Percentiles rank a stretch among this genome's conserved stretches.
Conservation (phyloP, 768 basidiomycete genomes). For the Clitopilus hobsonii region DNA sequence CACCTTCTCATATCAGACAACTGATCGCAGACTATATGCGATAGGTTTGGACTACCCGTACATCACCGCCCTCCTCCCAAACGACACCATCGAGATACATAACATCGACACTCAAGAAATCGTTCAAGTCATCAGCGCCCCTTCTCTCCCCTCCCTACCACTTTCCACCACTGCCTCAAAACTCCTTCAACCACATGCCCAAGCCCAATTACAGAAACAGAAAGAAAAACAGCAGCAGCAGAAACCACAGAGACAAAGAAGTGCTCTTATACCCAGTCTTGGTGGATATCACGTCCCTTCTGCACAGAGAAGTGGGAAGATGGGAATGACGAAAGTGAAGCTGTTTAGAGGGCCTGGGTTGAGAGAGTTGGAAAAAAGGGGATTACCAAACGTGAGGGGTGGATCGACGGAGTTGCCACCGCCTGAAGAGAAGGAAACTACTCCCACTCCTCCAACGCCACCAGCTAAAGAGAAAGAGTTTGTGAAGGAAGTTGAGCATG, state of each 20-base stretch:
- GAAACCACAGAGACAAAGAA: conserved; percentile 15
- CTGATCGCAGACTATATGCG: not conserved
- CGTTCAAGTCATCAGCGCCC: conserved; percentile 62
- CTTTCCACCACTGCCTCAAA: conserved; percentile 9
- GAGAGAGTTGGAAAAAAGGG: not conserved
- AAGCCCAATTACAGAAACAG: not conserved
- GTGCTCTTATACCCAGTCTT: conserved; percentile 33
- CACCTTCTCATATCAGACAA: not conserved
- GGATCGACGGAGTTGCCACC: too few relatives aligned
- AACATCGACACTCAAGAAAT: conserved; percentile 69
- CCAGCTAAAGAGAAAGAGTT: too few relatives aligned
- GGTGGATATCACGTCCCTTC: conserved; percentile 48
- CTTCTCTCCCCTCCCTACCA: conserved; percentile 22
- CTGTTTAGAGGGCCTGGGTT: conserved; percentile 13
- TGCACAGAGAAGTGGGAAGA: conserved; percentile 41
- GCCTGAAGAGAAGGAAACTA: too few relatives aligned
- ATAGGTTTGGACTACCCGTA: conserved; percentile 81
- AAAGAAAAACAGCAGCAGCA: conserved; percentile 14
- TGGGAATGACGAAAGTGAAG: conserved; percentile 35
- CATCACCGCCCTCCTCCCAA: conserved; percentile 71
- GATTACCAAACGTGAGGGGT: too few relatives aligned
- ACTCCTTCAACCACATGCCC: not conserved
- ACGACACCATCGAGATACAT: conserved; percentile 80
- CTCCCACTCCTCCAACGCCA: too few relatives aligned
- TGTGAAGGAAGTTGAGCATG: too few relatives aligned